Conservation (phyloP, 805 yeast genomes). For the Blastobotrys mokoenaii region DNA sequence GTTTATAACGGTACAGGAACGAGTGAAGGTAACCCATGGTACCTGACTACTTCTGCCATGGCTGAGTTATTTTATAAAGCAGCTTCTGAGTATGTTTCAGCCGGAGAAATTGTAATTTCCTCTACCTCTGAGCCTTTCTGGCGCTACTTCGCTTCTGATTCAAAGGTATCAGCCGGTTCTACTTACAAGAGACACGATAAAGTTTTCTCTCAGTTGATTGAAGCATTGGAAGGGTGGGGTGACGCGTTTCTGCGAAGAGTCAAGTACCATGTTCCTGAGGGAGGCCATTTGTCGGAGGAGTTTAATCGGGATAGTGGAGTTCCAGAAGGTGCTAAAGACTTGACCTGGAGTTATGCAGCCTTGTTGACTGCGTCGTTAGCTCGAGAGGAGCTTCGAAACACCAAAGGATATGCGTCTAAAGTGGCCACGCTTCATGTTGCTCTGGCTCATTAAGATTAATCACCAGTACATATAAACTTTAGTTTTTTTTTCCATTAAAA, state of each 20-base stretch:
- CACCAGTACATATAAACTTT: too few species aligned
- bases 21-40: conserved; percentile 91
- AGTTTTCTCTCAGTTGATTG: neutral
- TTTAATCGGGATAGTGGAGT: conserved; percentile 72
- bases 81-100: conserved; percentile 12
- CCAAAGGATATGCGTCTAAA: too few species aligned
- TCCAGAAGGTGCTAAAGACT: conserved; percentile 78
- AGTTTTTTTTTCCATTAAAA: too few species aligned
- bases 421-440: too few species aligned
- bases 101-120: conserved; percentile 11
- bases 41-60: conserved; percentile 40
- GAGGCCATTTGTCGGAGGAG: conserved; percentile 82
- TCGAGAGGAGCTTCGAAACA: too few species aligned
- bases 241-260: conserved; percentile 43
- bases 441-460: too few species aligned
- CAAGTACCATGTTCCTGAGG: conserved; percentile 40
- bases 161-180: conserved; percentile 10
- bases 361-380: conserved; percentile 46
- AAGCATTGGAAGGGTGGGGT: conserved; percentile 28
- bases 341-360: conserved; percentile 88
- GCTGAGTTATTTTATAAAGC: conserved; percentile 25
- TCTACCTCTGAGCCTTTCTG: conserved; percentile 10
- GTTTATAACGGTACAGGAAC: conserved; percentile 66
- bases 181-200: conserved; percentile 3
- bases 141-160: conserved; percentile 6